Conservation (phyloP, 495 filamentous ascomycete species). For the Aspergillus bridgeri region DNA sequence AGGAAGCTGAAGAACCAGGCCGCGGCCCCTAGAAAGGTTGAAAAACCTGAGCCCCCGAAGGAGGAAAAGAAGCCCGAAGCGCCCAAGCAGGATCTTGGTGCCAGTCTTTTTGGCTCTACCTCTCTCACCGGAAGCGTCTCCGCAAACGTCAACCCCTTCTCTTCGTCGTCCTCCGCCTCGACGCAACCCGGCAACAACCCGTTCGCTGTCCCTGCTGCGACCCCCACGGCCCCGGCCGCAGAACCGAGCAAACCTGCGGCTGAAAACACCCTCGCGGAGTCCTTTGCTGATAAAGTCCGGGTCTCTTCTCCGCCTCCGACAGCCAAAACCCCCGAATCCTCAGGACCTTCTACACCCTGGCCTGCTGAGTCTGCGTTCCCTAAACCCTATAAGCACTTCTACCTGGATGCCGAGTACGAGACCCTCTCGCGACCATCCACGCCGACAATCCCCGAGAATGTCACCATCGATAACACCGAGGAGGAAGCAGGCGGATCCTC, state of each 20-base stretch:
- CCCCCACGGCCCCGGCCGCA: constrained; percentile 32
- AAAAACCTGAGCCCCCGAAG: constrained; percentile 36
- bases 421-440: constrained; percentile 56
- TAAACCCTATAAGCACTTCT: constrained; percentile 66
- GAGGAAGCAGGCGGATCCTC: constrained; percentile 44
- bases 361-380: constrained; percentile 63
- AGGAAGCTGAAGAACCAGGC: constrained; percentile 35
- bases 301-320: constrained; percentile 48
- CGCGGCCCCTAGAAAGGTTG: constrained; percentile 21
- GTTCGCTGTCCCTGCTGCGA: constrained; percentile 38
- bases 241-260: constrained; percentile 10
- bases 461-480: constrained; percentile 55
- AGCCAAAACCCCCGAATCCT: constrained; percentile 30
- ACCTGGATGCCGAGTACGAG: constrained; percentile 93
- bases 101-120: constrained; percentile 51
- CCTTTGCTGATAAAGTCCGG: constrained; percentile 67
- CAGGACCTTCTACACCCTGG: constrained; percentile 60
- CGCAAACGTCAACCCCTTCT: constrained; percentile 57
- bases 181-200: constrained; percentile 38
- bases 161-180: constrained; percentile 26
- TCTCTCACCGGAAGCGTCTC: constrained; percentile 45
- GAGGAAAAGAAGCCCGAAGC: constrained; percentile 25
- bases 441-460: constrained; percentile 42
- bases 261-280: constrained; percentile 53
- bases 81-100: constrained; percentile 53